Base-by-base conservation (phyloP, 2,329 filamentous ascomycete species). In the Aspergillus arachidicola region DNA sequence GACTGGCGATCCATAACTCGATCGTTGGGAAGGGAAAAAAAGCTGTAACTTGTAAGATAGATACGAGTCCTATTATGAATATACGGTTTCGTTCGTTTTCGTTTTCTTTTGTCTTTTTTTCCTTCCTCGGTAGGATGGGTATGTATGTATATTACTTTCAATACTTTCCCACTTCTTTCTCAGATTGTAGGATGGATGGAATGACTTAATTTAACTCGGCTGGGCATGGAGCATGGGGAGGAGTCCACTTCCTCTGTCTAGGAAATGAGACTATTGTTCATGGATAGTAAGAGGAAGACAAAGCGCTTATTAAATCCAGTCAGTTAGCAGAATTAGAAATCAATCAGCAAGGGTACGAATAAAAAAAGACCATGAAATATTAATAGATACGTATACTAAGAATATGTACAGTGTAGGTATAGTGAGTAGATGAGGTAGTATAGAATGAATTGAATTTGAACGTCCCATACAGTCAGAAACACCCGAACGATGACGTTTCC, bases 1-100 rank as follows among this genome's bases (percentile, higher is more conserved):
- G 65, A 65, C 64, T 65, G 61, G 59, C 56, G 66, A 67, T 67
- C 66, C 64, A 67, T 67, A 59, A 45, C 63, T 63, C 45, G 60
- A 59, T 59, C 46, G 21, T 43, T 61, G 50, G 55, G 56, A 62
- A 58, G 34, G 59, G 36, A 23, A 28, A 28, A 26, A 28, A 26
- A 26, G 43, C 21, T 55, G 46, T 51, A 19, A 28, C 16, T 41
- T 41, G 38, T 41, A 41, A 41, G 38, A n/a, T 41, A 7, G 38
- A 41, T 41, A 41, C 38, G 16, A n/a, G 38, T 19, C 36, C 6
- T 19, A 16, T 11, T 38, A 19, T 16, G 16, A 7, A 38, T 19
- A 36, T 36, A 36, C 12, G 12, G 34, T 36, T 36, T 36, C 34
- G 12, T 36, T 36, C 34, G 6, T 36, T 43, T 21, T 43, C 16